A percentile compares a stretch with the other conserved stretches of the same genome.
phyloP scores from a whole-genome alignment of 371 early-diverging fungal species.

The Batrachochytrium dendrobatidis region DNA sequence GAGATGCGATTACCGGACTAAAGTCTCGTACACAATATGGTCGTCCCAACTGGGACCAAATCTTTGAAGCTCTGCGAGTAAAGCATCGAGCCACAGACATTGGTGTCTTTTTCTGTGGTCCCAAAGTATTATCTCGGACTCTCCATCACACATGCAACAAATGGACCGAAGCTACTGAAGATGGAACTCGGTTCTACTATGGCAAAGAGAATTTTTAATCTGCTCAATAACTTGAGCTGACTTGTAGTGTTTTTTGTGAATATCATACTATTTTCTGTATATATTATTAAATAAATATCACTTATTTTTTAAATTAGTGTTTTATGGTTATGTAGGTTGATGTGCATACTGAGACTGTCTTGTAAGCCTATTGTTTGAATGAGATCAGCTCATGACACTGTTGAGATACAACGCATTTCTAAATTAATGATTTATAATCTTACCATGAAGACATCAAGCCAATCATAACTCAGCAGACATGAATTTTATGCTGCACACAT shows the following conservation, averaged over 20 bases:
- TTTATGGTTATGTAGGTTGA: background rate
- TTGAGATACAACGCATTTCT: too few species aligned
- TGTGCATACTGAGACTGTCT: too few species aligned
- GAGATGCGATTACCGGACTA: slow-evolving; percentile 46
- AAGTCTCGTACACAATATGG: slow-evolving; percentile 40
- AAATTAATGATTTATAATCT: too few species aligned
- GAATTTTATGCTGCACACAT: background rate
- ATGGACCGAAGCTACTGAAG: slow-evolving; percentile 46
- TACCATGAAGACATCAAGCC: too few species aligned
- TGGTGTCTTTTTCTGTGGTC: slow-evolving; percentile 52
- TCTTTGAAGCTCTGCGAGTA: slow-evolving; percentile 31
- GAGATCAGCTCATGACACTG: too few species aligned
- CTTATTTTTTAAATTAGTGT: background rate
- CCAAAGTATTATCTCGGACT: slow-evolving; percentile 44
- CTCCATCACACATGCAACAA: slow-evolving; percentile 55
- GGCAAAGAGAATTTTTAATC: slow-evolving; percentile 33
- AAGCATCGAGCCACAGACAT: slow-evolving; percentile 35
- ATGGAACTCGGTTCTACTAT: slow-evolving; percentile 42
- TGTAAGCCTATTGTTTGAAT: too few species aligned
- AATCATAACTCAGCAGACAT: background rate
- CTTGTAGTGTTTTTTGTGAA: too few species aligned
- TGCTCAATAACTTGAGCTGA: too few species aligned
- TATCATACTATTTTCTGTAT: too few species aligned
- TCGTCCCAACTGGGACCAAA: slow-evolving; percentile 42
- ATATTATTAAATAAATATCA: background rate